Percentiles rank a stretch among this genome's conserved stretches.
These are phyloP conservation scores for Aspergillus calidoustus DNA, from an alignment of 2,329 filamentous ascomycete genomes.

Conservation along the genomic window DNA sequence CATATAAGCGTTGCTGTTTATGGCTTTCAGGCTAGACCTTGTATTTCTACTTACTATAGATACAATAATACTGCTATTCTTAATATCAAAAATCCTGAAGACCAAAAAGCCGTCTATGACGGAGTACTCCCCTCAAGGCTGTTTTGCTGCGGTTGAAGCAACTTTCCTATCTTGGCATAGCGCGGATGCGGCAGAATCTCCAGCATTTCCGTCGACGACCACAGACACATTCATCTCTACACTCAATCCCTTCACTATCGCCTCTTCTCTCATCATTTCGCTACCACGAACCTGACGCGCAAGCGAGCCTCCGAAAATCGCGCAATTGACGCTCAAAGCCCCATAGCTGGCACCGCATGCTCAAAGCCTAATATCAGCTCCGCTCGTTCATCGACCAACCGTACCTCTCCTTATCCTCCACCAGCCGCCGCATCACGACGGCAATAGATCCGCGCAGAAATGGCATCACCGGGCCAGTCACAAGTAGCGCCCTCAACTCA, in stretches of 20 bases:
- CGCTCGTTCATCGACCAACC: neutral
- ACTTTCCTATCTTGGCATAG: constrained; percentile 14
- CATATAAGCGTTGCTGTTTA: constrained; percentile 13
- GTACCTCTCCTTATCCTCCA: constrained; percentile 1
- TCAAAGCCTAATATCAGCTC: neutral
- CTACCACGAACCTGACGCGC: neutral
- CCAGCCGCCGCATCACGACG: neutral
- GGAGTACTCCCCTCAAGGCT: too few species aligned
- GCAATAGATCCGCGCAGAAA: constrained; percentile 18
- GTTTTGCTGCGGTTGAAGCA: neutral
- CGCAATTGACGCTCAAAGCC: neutral
- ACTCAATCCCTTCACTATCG: constrained; percentile 5
- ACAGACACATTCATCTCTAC: neutral
- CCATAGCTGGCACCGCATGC: neutral
- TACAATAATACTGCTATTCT: neutral
- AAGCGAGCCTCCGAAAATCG: neutral
- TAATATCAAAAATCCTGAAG: too few species aligned
- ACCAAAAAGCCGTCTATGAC: too few species aligned
- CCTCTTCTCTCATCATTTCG: neutral
- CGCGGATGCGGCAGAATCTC: constrained; percentile 13
- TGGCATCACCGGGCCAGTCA: constrained; percentile 42
- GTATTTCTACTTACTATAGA: constrained; percentile 7
- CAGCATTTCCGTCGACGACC: neutral
- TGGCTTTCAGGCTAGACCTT: constrained; percentile 1
- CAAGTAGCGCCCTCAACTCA: constrained; percentile 38